These are phyloP conservation scores for Ceratobasidium sp. DNA, from an alignment of 1,284 basidiomycete species.

Conservation along the genomic window DNA sequence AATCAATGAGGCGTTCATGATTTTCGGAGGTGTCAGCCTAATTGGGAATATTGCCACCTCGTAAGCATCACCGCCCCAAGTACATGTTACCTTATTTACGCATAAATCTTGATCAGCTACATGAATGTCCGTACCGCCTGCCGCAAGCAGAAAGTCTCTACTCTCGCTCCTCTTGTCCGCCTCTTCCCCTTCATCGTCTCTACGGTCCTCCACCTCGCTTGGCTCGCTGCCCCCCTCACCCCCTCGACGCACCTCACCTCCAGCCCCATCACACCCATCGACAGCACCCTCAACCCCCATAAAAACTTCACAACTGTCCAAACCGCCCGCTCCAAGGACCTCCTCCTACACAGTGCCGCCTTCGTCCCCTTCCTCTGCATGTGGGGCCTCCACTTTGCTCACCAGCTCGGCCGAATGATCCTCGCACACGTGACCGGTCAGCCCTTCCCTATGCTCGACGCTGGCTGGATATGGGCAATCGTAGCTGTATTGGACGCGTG, in stretches of 20 bases:
- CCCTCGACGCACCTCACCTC: slow-evolving; percentile 58
- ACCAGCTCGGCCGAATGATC: slow-evolving; percentile 93
- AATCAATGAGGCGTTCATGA: slow-evolving; percentile 91
- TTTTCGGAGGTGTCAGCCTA: slow-evolving; percentile 81
- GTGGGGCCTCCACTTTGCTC: slow-evolving; percentile 90
- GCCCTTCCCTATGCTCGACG: slow-evolving; percentile 90
- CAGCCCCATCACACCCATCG: slow-evolving; percentile 60
- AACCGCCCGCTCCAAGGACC: slow-evolving; percentile 39
- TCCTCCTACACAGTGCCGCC: slow-evolving; percentile 65
- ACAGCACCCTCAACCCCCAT: slow-evolving; percentile 46
- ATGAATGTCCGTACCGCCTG: slow-evolving; percentile 76
- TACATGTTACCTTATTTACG: slow-evolving; percentile 8
- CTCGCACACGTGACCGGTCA: slow-evolving; percentile 91
- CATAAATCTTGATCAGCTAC: slow-evolving; percentile 66
- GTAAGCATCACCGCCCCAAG: slow-evolving; percentile 56
- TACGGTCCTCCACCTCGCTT: slow-evolving; percentile 77
- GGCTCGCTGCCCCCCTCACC: slow-evolving; percentile 76
- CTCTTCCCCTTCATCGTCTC: slow-evolving; percentile 86
- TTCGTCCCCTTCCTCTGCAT: slow-evolving; percentile 90
- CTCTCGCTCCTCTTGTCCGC: slow-evolving; percentile 73
- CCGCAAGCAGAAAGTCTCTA: slow-evolving; percentile 60
- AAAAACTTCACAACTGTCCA: slow-evolving; percentile 44
- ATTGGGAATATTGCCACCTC: slow-evolving; percentile 85
- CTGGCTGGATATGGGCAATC: slow-evolving; percentile 86
- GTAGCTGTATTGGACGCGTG: slow-evolving; percentile 88